Evolutionary conservation across 257 asterid species (phyloP).

Genomic region (Misopates orontium): DNA sequence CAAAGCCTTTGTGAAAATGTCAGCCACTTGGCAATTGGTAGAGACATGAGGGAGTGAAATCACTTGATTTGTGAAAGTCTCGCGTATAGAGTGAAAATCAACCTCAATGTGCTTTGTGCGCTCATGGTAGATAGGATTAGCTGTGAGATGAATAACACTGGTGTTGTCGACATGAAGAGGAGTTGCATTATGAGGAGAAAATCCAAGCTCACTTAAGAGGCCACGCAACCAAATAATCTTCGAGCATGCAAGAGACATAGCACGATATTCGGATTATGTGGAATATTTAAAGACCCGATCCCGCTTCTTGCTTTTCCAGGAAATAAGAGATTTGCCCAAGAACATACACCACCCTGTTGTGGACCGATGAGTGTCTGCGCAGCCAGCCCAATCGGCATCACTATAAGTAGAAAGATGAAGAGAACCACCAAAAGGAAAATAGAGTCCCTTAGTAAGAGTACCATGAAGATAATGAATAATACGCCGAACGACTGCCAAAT

Average conservation of each 20-base stretch:
- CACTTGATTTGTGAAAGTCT: not conserved
- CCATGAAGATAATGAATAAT: not conserved
- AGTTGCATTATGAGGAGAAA: not conserved
- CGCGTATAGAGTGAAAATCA: too few relatives aligned
- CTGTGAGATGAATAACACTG: not conserved
- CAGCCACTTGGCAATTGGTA: not conserved
- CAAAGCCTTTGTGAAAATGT: not conserved
- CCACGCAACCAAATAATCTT: not conserved
- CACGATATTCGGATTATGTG: too few relatives aligned
- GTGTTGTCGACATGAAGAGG: not conserved
- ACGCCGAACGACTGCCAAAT: not conserved
- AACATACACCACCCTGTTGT: not conserved
- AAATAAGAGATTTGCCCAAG: too few relatives aligned
- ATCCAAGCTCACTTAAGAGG: not conserved
- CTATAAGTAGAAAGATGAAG: not conserved
- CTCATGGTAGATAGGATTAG: not conserved
- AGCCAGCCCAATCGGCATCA: not conserved
- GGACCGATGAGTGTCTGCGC: not conserved
- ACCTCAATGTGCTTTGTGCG: too few relatives aligned
- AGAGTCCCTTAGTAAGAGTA: not conserved
- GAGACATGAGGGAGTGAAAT: not conserved
- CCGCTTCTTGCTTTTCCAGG: not conserved
- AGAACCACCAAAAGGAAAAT: not conserved
- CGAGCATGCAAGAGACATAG: too few relatives aligned
- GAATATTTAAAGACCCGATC: not conserved